Conservation (phyloP, 331 rosid species). For the Pyrus hybrid region DNA sequence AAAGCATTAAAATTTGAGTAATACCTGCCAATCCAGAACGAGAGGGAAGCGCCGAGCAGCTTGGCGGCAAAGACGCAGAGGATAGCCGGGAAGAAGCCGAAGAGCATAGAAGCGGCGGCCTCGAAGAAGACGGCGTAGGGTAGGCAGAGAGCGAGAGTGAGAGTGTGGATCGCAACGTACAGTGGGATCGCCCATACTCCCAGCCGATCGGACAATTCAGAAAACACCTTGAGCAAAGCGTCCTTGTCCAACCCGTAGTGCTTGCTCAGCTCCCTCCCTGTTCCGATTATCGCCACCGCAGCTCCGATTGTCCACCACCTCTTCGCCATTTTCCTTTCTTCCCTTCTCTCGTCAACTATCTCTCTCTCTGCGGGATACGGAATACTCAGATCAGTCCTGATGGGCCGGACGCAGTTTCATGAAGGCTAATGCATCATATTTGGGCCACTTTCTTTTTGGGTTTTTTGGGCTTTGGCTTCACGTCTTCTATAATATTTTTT, state of each 20-base stretch:
- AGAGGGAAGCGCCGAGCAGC: conserved; percentile 83
- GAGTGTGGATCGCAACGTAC: conserved; percentile 58
- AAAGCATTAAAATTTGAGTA: neutral
- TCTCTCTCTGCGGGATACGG: neutral
- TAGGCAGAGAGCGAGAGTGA: conserved; percentile 68
- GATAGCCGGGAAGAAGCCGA: conserved; percentile 72
- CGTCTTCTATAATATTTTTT: neutral
- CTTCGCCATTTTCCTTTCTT: conserved; percentile 8
- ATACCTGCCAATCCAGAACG: conserved; percentile 86
- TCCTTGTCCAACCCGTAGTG: conserved; percentile 50
- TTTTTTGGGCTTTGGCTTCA: neutral
- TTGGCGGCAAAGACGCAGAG: conserved; percentile 82
- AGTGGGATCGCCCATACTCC: conserved; percentile 91
- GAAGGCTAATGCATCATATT: neutral
- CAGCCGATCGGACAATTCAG: conserved; percentile 45
- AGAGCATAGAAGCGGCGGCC: conserved; percentile 74
- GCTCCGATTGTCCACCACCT: conserved; percentile 42
- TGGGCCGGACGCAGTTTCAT: neutral
- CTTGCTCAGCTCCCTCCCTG: conserved; percentile 12
- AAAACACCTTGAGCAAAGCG: conserved; percentile 19
- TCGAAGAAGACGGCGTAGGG: conserved; percentile 82
- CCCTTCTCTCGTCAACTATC: no score
- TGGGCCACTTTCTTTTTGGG: neutral
- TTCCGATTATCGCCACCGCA: conserved; percentile 28
- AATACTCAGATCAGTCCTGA: neutral